phyloP scores from a whole-genome alignment of 768 basidiomycete genomes.

The Kwoniella sp. region DNA sequence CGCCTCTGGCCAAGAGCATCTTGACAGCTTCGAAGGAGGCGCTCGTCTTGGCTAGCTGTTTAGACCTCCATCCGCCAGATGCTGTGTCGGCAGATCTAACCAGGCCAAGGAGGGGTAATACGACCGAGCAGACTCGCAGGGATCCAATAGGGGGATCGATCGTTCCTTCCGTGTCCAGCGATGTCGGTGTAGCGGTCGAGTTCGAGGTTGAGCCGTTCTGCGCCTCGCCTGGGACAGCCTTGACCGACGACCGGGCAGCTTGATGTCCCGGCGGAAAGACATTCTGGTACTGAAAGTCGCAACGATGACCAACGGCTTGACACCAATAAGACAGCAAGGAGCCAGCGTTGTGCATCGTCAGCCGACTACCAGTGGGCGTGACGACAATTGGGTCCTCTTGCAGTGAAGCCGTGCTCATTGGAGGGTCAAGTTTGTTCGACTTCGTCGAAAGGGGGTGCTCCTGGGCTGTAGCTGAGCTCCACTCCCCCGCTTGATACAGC shows the following conservation, averaged over 20 bases:
- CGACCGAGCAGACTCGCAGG: slow-evolving; percentile 15
- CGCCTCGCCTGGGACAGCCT: no score
- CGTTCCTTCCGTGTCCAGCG: not conserved
- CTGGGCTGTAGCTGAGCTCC: no score
- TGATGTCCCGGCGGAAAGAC: not conserved
- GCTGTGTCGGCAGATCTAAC: not conserved
- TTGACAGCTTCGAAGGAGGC: slow-evolving; percentile 18
- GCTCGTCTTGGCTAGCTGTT: slow-evolving; percentile 24
- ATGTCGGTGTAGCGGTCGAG: not conserved
- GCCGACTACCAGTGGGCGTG: no score
- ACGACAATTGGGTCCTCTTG: no score
- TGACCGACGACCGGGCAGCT: not conserved
- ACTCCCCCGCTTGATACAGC: no score
- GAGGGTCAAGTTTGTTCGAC: no score
- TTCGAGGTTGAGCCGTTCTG: not conserved
- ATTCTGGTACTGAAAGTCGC: not conserved
- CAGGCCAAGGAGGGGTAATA: slow-evolving; percentile 9
- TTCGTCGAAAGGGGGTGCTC: no score
- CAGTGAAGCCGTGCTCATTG: no score
- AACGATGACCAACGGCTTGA: slow-evolving; percentile 18
- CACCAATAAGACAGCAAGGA: no score
- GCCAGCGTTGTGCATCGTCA: no score
- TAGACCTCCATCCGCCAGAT: slow-evolving; percentile 12
- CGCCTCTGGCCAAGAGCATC: slow-evolving; percentile 12
- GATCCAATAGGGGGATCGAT: slow-evolving; percentile 12